Percentiles rank a stretch among this genome's conserved stretches.
Evolutionary conservation across 2,329 filamentous ascomycete species (phyloP).

Genomic region (Colletotrichum godetiae): DNA sequence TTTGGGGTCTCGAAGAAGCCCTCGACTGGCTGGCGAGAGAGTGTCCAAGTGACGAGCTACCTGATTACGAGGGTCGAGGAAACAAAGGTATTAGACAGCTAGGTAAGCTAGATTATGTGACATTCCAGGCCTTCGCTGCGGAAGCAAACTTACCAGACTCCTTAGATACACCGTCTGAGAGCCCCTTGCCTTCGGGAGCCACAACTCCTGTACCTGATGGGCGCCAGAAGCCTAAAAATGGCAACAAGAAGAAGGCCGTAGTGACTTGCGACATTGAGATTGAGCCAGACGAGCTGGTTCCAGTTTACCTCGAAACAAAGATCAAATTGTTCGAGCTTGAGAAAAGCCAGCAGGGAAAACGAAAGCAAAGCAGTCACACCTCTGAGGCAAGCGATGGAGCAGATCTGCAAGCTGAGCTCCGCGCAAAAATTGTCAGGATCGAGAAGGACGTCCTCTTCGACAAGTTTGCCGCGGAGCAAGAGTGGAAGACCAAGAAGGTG

Average conservation of each 20-base stretch:
- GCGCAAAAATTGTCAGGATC: slow-evolving; percentile 80
- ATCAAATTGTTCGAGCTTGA: slow-evolving; percentile 72
- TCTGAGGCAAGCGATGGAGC: slow-evolving; percentile 54
- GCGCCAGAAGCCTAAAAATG: slow-evolving; percentile 32
- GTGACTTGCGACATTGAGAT: slow-evolving; percentile 75
- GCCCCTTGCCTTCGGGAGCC: slow-evolving; percentile 60
- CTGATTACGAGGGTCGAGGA: slow-evolving; percentile 71
- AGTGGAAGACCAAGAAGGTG: slow-evolving; percentile 71
- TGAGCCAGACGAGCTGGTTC: slow-evolving; percentile 79
- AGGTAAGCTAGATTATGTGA: slow-evolving; percentile 42
- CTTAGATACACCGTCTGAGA: slow-evolving; percentile 61
- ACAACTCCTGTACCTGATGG: slow-evolving; percentile 57
- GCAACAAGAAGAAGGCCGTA: slow-evolving; percentile 53
- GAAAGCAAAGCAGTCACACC: slow-evolving; percentile 52
- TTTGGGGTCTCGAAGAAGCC: slow-evolving; percentile 89
- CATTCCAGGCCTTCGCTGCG: not conserved
- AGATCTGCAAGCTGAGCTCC: slow-evolving; percentile 71
- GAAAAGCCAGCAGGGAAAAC: slow-evolving; percentile 57
- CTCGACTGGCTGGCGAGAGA: slow-evolving; percentile 91
- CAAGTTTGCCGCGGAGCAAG: slow-evolving; percentile 69
- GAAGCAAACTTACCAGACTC: not conserved
- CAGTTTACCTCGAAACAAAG: slow-evolving; percentile 82
- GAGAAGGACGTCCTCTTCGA: slow-evolving; percentile 84
- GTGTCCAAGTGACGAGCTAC: slow-evolving; percentile 75
- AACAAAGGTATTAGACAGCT: slow-evolving; percentile 50